Base-by-base conservation (phyloP, 2,329 filamentous ascomycete species). In the Parascedosporium putredinis region DNA sequence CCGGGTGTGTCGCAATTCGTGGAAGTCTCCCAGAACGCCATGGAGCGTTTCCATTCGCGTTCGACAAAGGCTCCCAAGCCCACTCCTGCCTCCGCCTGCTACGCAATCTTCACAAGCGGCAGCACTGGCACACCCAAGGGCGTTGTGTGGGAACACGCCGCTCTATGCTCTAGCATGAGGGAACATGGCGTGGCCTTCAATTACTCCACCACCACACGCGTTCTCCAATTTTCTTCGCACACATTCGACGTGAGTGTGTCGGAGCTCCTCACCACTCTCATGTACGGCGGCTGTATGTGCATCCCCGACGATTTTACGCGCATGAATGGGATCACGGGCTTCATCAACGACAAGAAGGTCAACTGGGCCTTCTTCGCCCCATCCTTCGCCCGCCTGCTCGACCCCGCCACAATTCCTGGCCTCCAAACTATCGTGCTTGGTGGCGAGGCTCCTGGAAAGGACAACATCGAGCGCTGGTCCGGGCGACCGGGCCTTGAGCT, bases 71-170 rank as follows among this genome's bases (percentile, higher is more conserved):
- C 6, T 31, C 27, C 7, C 27, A 31, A 31, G n/a, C 24, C 38
- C 22, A 38, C 22, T 42, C 47, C 38, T 31, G 47, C 24, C 23
- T 43, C 47, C 48, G 45, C 51, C 8, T 52, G 57, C 9, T 63
- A 60, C 46, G 50, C 56, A 0, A 23, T 59, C 5, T 62, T 61
- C 18, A 62, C 60, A 0, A 58, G 57, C 2, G 60, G 58, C 4
- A 58, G 53, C 14, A 62, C 59, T 0, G 60, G 57, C 1, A 54
- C 49, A 2, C 56, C 60, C 1, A 62, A 61, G 31, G 59, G 57
- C 6, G 52, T 57, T 8, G 46, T 56, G 1, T 47, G 60, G 23
- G 50, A 54, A 4, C 59, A 60, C 34, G 27, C 4, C 9, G 38
- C 47, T 5, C 49, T 34, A 12, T 36, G 46, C 6, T 44, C 52